Base-by-base conservation (phyloP, 495 filamentous ascomycete species). In the Entonaema liquescens region DNA sequence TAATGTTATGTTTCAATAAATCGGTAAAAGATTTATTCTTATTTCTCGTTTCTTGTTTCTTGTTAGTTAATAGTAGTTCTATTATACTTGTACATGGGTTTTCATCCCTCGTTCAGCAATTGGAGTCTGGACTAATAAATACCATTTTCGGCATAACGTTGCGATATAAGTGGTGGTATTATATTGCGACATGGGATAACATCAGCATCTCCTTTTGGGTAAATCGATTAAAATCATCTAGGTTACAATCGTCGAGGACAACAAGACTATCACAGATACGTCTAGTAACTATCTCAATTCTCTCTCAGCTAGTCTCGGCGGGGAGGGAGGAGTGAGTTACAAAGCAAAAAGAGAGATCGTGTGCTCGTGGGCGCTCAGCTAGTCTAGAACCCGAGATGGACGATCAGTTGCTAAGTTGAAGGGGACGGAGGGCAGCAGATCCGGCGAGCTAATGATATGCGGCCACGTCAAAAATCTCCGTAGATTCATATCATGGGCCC, bases 391-490 rank as follows among this genome's bases (percentile, higher is more conserved):
- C 54, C 64, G 60, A 58, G 13, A 62, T 59, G 62, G 70, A 53
- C 70, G 70, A 73, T 69, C 70, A 73, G 70, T 73, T 69, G 61
- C 65, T 73, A 44, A 61, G 50, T 65, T 73, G 56, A 69, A 66
- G 61, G 70, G 70, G 57, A 69, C 65, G 65, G 70, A 73, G 70
- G 70, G 70, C 70, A 73, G 70, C 70, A 73, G 65, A 57, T 69
- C 70, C 65, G 59, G 65, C 70, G 50, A 73, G 57, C 73, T 76
- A 77, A 77, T 77, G 75, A 77, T 47, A 72, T 74, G 73, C 73
- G 71, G 75, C 75, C 75, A 77, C 75, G 75, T 77, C 75, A 74
- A 77, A 76, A 76, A 65, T 77, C 73, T 74, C 75, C 73, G 75
- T 74, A 67, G 67, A 67, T 69, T 65, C 63, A 66, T 67, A 70